Base-by-base conservation (phyloP, 78 protist species). In the Dictyostelium purpureum region DNA sequence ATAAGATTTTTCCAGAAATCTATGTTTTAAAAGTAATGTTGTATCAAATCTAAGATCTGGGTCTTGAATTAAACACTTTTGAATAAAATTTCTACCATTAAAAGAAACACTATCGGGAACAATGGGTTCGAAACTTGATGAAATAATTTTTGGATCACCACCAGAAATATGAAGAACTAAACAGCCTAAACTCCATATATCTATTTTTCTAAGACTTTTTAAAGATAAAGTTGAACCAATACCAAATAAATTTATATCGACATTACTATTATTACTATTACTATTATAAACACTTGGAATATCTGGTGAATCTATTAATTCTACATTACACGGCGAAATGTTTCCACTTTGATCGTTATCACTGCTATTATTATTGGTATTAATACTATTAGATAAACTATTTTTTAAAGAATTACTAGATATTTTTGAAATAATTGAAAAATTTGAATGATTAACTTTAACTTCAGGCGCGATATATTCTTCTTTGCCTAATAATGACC, bases 11-110 rank as follows among this genome's bases (percentile, higher is more conserved):
- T 61, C 69, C 24, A 61, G 24, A 61, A 61, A 61, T 61, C 31
- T 61, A 61, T 61, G 69, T 11, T 16, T 28, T 28, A 61, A 61
- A 31, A 61, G 31, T 28, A 24, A 26, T 31, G 24, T 61, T 61
- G 69, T 61, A 61, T 61, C 69, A 11, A 19, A 61, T 26, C 69
- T 28, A 61, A 31, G 69, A 61, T 61, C 11, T 61, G 69, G 69
- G 31, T 61, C 69, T 61, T 61, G 69, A 61, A 61, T 61, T 61
- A 61, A 61, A 61, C 69, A 61, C 31, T 61, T 61, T 61, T 61
- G 69, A 61, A 61, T 61, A 16, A 61, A 61, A 61, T 61, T 61
- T 61, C 31, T 61, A 61, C 69, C 24, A 49, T 43, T 31, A 16
- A 61, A 4, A 19, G 37, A 43, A n/a, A 63, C 12, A 61, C 26